Evolutionary conservation across 73 alveolate species (phyloP).

Genomic region (Symbiodinium natans): DNA sequence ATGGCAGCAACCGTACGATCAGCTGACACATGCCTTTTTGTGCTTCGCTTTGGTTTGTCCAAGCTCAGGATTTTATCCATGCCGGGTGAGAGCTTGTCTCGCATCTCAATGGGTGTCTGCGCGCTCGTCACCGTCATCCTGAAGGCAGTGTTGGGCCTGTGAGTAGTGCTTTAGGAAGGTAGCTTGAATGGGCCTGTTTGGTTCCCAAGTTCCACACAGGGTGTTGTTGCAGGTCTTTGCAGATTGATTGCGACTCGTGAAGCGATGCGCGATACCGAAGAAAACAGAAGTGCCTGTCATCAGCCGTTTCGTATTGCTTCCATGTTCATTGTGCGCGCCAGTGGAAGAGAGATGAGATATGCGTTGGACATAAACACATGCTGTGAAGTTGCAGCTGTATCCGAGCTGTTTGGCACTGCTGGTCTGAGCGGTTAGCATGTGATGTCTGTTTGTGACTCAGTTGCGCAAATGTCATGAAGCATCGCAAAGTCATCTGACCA

Average conservation of each 20-base stretch:
- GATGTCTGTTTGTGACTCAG: neutral
- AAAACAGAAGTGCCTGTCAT: neutral
- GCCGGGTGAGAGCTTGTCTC: constrained; percentile 34
- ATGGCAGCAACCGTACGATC: neutral
- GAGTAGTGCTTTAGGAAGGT: neutral
- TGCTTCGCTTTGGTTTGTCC: too few relatives aligned
- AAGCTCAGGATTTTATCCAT: constrained; percentile 47
- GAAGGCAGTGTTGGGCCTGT: constrained; percentile 3
- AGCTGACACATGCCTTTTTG: too few relatives aligned
- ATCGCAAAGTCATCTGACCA: too few relatives aligned
- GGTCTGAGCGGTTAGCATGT: neutral
- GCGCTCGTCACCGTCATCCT: constrained; percentile 58
- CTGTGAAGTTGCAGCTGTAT: too few relatives aligned
- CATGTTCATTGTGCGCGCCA: too few relatives aligned
- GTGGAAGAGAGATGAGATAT: too few relatives aligned
- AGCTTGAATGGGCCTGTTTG: too few relatives aligned
- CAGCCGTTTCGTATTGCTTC: too few relatives aligned
- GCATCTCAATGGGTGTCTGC: constrained; percentile 41
- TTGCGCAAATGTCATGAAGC: too few relatives aligned
- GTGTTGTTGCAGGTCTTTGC: constrained; percentile 12
- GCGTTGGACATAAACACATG: too few relatives aligned
- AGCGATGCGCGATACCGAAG: neutral
- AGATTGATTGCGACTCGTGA: neutral
- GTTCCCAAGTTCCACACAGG: too few relatives aligned
- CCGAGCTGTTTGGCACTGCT: neutral